A percentile compares a stretch with the other conserved stretches of the same genome.
phyloP scores from a whole-genome alignment of 1,139 yeast species.

The Candida glucosophila region DNA sequence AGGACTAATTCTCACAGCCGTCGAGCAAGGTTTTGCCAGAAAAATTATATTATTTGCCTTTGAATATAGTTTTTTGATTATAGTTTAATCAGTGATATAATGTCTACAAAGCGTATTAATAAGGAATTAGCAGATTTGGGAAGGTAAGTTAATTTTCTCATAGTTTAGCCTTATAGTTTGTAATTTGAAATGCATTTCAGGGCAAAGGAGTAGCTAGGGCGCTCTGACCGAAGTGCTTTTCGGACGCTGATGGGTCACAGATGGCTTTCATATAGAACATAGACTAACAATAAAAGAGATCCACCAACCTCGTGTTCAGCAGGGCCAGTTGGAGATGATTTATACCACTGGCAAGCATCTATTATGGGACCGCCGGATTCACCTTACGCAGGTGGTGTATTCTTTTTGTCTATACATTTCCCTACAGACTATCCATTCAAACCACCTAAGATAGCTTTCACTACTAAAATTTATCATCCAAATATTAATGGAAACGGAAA shows the following conservation, averaged over 20 bases:
- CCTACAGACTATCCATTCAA: slow-evolving; percentile 94
- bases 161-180: too few relatives aligned
- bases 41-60: too few relatives aligned
- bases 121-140: slow-evolving; percentile 93
- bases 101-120: slow-evolving; percentile 93
- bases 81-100: too few relatives aligned
- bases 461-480: slow-evolving; percentile 87
- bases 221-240: too few relatives aligned
- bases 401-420: slow-evolving; percentile 84
- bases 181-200: too few relatives aligned
- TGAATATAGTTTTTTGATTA: too few relatives aligned
- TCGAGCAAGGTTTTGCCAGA: too few relatives aligned
- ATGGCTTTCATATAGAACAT: too few relatives aligned
- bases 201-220: too few relatives aligned
- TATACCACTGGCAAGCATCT: slow-evolving; percentile 95
- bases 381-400: slow-evolving; percentile 90
- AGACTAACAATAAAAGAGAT: slow-evolving; percentile 53
- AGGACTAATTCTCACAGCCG: too few relatives aligned
- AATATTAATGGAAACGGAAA: slow-evolving; percentile 84
- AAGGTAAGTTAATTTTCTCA: slow-evolving; percentile 48
- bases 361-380: slow-evolving; percentile 95
- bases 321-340: slow-evolving; percentile 96
- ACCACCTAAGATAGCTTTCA: slow-evolving; percentile 88
- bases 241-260: too few relatives aligned
- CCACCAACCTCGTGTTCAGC: slow-evolving; percentile 99